Evolutionary conservation across 208 protist species (phyloP).

Genomic region (Acanthamoeba healyi): DNA sequence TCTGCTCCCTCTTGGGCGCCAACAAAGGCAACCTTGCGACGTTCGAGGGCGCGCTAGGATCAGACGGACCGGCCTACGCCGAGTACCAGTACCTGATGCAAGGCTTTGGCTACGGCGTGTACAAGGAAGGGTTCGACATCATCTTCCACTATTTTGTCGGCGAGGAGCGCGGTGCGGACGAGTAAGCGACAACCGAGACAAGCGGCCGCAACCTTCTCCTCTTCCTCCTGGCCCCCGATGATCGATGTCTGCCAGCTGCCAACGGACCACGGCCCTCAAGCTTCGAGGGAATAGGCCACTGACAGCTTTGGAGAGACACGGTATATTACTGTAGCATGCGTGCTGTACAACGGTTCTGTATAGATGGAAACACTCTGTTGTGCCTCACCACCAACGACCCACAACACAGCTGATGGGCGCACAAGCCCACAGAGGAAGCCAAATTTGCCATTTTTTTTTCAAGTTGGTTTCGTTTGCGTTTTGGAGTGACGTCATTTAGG

Average conservation of each 20-base stretch:
- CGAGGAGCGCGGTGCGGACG: slow-evolving; percentile 21
- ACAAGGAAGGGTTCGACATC: slow-evolving; percentile 87
- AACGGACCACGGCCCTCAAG: too few relatives aligned
- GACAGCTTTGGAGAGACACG: too few relatives aligned
- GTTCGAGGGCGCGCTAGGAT: slow-evolving; percentile 79
- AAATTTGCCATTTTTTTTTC: too few relatives aligned
- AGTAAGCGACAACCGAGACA: too few relatives aligned
- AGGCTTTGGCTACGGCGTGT: slow-evolving; percentile 85
- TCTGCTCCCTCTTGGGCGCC: slow-evolving; percentile 68
- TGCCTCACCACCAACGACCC: too few relatives aligned
- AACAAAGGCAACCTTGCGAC: slow-evolving; percentile 74
- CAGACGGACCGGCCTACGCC: slow-evolving; percentile 76
- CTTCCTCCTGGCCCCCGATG: too few relatives aligned
- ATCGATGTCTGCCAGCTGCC: too few relatives aligned
- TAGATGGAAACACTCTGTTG: neutral
- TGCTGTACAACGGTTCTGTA: neutral
- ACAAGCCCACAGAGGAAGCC: too few relatives aligned
- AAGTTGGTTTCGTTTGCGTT: neutral
- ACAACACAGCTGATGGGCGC: too few relatives aligned
- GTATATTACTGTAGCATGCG: neutral
- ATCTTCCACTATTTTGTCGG: slow-evolving; percentile 83
- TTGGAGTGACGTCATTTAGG: neutral
- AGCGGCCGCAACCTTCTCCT: too few relatives aligned
- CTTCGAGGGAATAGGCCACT: too few relatives aligned
- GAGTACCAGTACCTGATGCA: slow-evolving; percentile 86